phyloP scores from a whole-genome alignment of 1,284 basidiomycete genomes.

The Amylostereum areolatum region DNA sequence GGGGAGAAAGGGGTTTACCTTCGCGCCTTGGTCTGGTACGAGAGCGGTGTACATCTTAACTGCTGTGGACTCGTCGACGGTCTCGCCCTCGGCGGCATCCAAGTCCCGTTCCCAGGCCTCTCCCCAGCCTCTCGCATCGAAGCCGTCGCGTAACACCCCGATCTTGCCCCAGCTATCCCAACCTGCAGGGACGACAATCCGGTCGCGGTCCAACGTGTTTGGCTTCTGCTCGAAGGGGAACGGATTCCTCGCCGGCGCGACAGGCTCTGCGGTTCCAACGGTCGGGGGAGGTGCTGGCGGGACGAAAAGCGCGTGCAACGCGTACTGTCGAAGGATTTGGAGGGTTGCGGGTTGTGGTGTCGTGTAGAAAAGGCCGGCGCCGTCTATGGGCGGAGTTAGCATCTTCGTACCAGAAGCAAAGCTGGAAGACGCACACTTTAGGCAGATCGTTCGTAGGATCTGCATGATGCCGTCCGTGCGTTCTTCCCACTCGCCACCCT shows the following conservation, averaged over 20 bases:
- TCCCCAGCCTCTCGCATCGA: constrained; percentile 78
- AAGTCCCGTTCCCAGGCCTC: constrained; percentile 80
- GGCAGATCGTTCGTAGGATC: constrained; percentile 83
- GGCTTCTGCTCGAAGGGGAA: constrained; percentile 87
- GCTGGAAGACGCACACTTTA: constrained; percentile 68
- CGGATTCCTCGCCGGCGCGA: constrained; percentile 59
- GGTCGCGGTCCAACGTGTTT: constrained; percentile 89
- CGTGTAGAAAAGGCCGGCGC: constrained; percentile 89
- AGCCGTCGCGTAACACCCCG: constrained; percentile 83
- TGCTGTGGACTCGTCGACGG: constrained; percentile 41
- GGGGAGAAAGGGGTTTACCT: constrained; percentile 35
- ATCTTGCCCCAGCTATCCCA: constrained; percentile 99
- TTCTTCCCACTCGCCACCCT: constrained; percentile 90
- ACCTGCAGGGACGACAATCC: constrained; percentile 87
- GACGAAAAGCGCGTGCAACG: constrained; percentile 82
- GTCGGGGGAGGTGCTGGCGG: constrained; percentile 61
- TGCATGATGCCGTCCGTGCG: constrained; percentile 95
- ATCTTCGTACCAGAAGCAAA: not conserved
- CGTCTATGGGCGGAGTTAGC: constrained; percentile 48
- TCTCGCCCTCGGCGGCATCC: constrained; percentile 33
- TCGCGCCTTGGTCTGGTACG: constrained; percentile 67
- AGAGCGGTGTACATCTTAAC: constrained; percentile 53
- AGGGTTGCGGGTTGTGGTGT: constrained; percentile 80
- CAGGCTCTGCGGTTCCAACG: constrained; percentile 37
- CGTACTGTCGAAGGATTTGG: constrained; percentile 78